Base-by-base conservation (phyloP, 163 green algal genomes). In the Chlamydomonas reinhardtii region DNA sequence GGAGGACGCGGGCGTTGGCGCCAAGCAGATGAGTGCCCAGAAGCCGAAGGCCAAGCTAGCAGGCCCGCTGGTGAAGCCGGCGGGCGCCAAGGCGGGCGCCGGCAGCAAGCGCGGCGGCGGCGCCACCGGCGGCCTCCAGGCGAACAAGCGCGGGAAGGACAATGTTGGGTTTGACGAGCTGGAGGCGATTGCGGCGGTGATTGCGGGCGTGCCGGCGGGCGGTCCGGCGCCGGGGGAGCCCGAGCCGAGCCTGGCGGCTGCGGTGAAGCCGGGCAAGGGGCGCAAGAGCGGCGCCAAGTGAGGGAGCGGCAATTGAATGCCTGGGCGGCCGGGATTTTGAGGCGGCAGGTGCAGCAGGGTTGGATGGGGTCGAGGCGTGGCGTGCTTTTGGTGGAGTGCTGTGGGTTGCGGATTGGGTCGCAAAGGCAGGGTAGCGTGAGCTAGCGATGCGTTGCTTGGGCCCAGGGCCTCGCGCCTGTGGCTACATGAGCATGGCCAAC, bases 111-210 rank as follows among this genome's bases (percentile, higher is more conserved):
- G 61, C 16, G 56, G 56, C 16, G 64, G 37, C 27, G 25, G 37
- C 16, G 62, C 56, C 11, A 12, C 61, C 16, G 76, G 66, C 4
- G 37, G 19, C 5, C 77, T 76, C 4, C 16, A 56, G 43, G 66
- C 66, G 17, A 82, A 82, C 74, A 54, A 78, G 74, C 34, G 74
- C 9, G 74, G 76, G 19, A 79, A 59, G 39, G 79, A 89, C 34
- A 32, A 70, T 73, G 76, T 85, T 32, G 68, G 70, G 24, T 89
- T 85, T 31, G 68, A 89, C 29, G 84, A 89, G 76, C 59, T 89
- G 31, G 84, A 89, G 68, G 75, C 84, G 2, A 89, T 89, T 25
- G 85, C 85, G 43, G 71, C 77, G 35, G 77, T 87, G 22, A 87
- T 87, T 37, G 77, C 85, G 43, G 77, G 71, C 6, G 66, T 78